A percentile compares a stretch with the other conserved stretches of the same genome.
Evolutionary conservation across 2,329 filamentous ascomycete species (phyloP).

Genomic region (Neoscytalidium dimidiatum): DNA sequence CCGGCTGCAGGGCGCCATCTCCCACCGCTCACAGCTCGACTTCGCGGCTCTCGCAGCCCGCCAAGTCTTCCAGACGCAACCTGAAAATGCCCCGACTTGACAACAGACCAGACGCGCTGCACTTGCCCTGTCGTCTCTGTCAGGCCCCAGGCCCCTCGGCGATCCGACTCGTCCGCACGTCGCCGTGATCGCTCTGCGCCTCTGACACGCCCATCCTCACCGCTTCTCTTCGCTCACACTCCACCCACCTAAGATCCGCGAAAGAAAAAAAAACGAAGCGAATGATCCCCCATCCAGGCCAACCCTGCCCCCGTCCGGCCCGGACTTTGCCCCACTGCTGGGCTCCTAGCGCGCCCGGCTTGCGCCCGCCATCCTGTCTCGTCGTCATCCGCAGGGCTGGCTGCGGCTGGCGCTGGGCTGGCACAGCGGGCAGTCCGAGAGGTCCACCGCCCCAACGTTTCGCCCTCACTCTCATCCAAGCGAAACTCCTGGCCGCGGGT

Average conservation of each 20-base stretch:
- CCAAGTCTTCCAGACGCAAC: no score
- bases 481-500: neutral
- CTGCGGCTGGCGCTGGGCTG: neutral
- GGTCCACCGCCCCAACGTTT: neutral
- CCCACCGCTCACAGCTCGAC: slow-evolving; percentile 10
- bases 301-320: neutral
- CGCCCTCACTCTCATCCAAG: neutral
- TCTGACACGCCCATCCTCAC: neutral
- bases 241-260: neutral
- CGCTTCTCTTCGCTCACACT: neutral
- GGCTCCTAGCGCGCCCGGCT: neutral
- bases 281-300: slow-evolving; percentile 11
- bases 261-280: no score
- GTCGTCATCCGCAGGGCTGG: slow-evolving; percentile 1
- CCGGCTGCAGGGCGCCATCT: slow-evolving; percentile 1
- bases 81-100: slow-evolving; percentile 1
- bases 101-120: neutral
- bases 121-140: neutral
- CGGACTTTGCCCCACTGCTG: neutral
- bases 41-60: neutral
- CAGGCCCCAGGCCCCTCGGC: neutral
- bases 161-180: neutral
- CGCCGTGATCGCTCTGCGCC: neutral
- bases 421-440: neutral
- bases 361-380: no score